Evolutionary conservation across 371 early-diverging fungal species (phyloP).

Genomic region (Mortierella sp.): DNA sequence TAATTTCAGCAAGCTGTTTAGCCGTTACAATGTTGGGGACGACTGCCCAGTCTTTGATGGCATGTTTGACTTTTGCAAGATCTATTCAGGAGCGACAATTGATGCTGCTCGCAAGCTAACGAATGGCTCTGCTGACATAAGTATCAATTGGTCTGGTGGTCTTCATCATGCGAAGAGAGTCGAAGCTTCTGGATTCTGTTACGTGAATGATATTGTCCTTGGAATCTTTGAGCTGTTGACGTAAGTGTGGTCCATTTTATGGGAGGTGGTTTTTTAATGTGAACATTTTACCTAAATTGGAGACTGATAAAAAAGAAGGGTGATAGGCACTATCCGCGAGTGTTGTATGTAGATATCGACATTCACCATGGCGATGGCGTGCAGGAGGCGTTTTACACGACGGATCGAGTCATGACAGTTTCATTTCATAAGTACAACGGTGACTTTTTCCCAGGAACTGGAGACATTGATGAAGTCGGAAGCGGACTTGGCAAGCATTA

Average conservation of each 20-base stretch:
- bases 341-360: conserved; percentile 96
- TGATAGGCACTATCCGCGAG: conserved; percentile 78
- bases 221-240: conserved; percentile 90
- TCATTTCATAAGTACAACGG: conserved; percentile 96
- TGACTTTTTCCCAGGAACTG: conserved; percentile 96
- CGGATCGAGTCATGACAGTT: conserved; percentile 94
- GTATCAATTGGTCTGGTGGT: conserved; percentile 97
- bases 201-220: conserved; percentile 96
- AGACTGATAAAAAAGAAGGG: background rate
- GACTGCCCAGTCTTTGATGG: conserved; percentile 99
- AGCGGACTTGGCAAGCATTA: conserved; percentile 81
- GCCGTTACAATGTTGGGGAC: conserved; percentile 91
- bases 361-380: conserved; percentile 98
- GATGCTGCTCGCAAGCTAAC: conserved; percentile 88
- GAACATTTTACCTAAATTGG: too few relatives aligned
- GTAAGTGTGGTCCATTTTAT: conserved; percentile 44
- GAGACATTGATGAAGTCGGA: conserved; percentile 86
- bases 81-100: conserved; percentile 90
- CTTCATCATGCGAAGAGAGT: conserved; percentile 96
- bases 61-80: conserved; percentile 95
- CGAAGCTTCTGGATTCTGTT: conserved; percentile 97
- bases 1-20: conserved; percentile 73
- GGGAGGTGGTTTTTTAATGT: background rate
- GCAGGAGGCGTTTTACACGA: conserved; percentile 93
- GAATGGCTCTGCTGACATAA: conserved; percentile 83